Evolutionary conservation across 306 rosid genomes (phyloP), one percentile per base, ranked within the genome.

Genomic region (Adenanthera pavonina): DNA sequence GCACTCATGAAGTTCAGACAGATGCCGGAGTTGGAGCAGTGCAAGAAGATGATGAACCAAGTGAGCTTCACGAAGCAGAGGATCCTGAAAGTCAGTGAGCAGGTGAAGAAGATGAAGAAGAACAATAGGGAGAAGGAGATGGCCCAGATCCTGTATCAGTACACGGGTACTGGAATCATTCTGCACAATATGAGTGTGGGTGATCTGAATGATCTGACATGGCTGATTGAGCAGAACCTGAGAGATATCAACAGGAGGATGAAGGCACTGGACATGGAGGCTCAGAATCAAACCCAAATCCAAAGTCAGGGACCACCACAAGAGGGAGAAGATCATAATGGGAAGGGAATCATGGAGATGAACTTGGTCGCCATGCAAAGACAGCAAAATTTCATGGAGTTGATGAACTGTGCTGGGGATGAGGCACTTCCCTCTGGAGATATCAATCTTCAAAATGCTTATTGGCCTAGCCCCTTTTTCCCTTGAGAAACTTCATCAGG

Each of bases 11-110:
- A n/a, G 84, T 84, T 87, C 57, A 47, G 0, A 35, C 3, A n/a
- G 2, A 17, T 80, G 64, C 71, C 82, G 5, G 77, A 46, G 30
- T 0, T 36, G 3, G 67, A 81, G 7, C 82, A 81, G 36, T 49
- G 77, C 40, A 78, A 78, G 34, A 84, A 78, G 25, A 86, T 81
- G 89, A 3, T 77, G 54, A 64, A 74, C 46, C 82, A 87, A 3
- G 80, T 84, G 76, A 74, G 60, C 8, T 84, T 74, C 38, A 35
- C 82, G 56, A 79, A 8, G 41, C 73, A 84, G 25, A 34, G 56
- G n/a, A 56, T 81, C 35, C 15, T 8, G 8, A 84, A 84, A 44
- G 8, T 53, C 0, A 64, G 82, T n/a, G 84, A 82, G 6, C 83
- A 81, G 8, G 15, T 81, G 15, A 62, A 61, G 47, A 84, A 77